Evolutionary conservation across 2,329 filamentous ascomycete genomes (phyloP), one percentile per base, ranked within the genome.

Genomic region (Trichoderma harzianum): DNA sequence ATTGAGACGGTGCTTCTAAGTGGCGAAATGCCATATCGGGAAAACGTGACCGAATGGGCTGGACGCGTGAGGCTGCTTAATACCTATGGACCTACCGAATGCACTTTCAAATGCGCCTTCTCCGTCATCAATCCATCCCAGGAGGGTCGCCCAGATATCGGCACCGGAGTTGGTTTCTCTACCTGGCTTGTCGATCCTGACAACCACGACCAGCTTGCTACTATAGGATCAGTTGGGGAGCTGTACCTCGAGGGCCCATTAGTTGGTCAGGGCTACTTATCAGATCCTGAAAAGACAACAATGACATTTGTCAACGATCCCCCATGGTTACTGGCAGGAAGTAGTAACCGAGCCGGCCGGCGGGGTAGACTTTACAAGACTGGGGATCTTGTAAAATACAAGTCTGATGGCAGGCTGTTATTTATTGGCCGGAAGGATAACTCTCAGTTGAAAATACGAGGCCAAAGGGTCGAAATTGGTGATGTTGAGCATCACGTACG

Each of bases 401-500:
- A 78, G 34, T 65, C 73, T 4, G 78, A 84, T 70, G 80, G 81
- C 7, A 74, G 71, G 39, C 75, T 85, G 12, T 71, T 79, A 0
- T 84, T 81, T 70, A 74, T 86, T 68, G 86, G 86, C 60, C 80
- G 87, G 47, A 86, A 85, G 73, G 87, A 89, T 74, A 81, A 82
- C 32, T 62, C 60, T 39, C 86, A 89, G 76, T 81, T 88, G 36
- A 89, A 89, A 75, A 77, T 89, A 11, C 81, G 83, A 32, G 89
- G 89, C 60, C 88, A 84, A 70, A 77, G 86, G 68, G 80, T 87
- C 7, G 72, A 74, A 36, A 51, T 74, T 36, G 71, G 72, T 7
- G 72, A 74, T 24, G 65, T 74, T 39, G 72, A 74, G 66, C 72
- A 72, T 65, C 71, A 74, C 43, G 69, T 73, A 18, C 60, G 60